These are phyloP conservation scores for Vaccinium corymbosum DNA, from an alignment of 148 eudicot species.

Conservation along the genomic window DNA sequence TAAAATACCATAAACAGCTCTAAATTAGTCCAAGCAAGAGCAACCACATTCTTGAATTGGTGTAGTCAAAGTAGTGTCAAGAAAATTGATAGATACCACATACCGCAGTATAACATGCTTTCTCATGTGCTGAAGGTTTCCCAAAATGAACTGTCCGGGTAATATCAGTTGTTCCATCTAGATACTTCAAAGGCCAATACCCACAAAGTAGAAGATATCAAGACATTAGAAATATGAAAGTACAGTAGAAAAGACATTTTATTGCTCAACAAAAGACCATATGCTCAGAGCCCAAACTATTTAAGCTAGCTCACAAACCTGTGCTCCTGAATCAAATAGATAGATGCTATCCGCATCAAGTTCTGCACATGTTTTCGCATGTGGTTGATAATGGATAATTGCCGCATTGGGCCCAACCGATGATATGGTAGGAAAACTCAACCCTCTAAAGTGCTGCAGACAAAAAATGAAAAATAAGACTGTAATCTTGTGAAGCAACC, in stretches of 20 bases:
- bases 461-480: background rate
- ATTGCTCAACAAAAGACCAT: background rate
- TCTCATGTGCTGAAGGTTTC: constrained; percentile 84
- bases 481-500: constrained; percentile 10
- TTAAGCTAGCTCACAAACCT: constrained; percentile 45
- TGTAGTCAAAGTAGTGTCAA: background rate
- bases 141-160: constrained; percentile 98
- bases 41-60: background rate
- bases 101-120: constrained; percentile 93
- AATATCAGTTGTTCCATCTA: constrained; percentile 96
- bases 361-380: constrained; percentile 82
- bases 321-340: constrained; percentile 91
- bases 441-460: constrained; percentile 81
- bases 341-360: constrained; percentile 82
- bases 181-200: constrained; percentile 47
- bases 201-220: constrained; percentile 12
- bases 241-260: background rate
- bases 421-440: constrained; percentile 95
- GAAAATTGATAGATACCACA: constrained; percentile 21
- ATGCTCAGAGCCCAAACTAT: constrained; percentile 12
- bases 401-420: constrained; percentile 97
- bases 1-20: background rate
- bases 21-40: constrained; percentile 9
- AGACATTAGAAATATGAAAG: constrained; percentile 15
- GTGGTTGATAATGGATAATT: constrained; percentile 75